Evolutionary conservation across 1,284 basidiomycete species (phyloP), one percentile per base, ranked within the genome.

Genomic region (Trichosporon coremiiforme): DNA sequence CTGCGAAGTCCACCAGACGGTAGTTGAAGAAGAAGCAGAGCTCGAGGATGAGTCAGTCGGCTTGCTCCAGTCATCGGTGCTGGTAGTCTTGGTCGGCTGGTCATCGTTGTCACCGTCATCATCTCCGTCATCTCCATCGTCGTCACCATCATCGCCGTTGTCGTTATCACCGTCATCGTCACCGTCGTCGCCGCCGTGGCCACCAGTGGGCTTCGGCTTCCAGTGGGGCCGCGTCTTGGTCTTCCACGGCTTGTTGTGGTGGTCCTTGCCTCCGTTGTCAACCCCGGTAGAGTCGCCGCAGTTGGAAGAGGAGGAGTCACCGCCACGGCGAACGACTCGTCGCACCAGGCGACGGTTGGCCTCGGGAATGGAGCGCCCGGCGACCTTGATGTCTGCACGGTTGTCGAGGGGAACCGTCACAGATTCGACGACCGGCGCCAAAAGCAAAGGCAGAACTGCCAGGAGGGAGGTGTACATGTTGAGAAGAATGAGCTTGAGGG

Each of bases 11-110:
- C 57, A 62, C 57, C 57, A 62, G 8, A 62, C 57, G 29, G 29
- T 62, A 13, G 64, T 53, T 13, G 73, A 71, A 41, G 76, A 70
- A 38, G 66, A 50, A 38, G 66, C 41, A 6, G 73, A 64, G 66
- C 55, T 57, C 9, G 63, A 29, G 33, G 69, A 47, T 4, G 55
- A 45, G 17, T 9, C 33, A 15, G 36, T 29, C 25, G 57, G 47
- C 29, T 33, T 31, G 35, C 13, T 38, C 47, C 47, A 53, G 68
- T 31, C 31, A 47, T 60, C 53, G 10, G 12, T 22, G 35, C 29
- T 38, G 33, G 65, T 45, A 20, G 65, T 45, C 17, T n/a, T 17
- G 41, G 41, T 45, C 4, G 41, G 41, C 31, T 66, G 8, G 10
- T 38, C 36, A 10, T 68, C 31, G 38, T 33, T n/a, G 35, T 60